Percentiles rank a stretch among this genome's conserved stretches.
These are phyloP conservation scores for Logfia minima DNA, from an alignment of 129 eudicot genomes.

Conservation along the genomic window DNA sequence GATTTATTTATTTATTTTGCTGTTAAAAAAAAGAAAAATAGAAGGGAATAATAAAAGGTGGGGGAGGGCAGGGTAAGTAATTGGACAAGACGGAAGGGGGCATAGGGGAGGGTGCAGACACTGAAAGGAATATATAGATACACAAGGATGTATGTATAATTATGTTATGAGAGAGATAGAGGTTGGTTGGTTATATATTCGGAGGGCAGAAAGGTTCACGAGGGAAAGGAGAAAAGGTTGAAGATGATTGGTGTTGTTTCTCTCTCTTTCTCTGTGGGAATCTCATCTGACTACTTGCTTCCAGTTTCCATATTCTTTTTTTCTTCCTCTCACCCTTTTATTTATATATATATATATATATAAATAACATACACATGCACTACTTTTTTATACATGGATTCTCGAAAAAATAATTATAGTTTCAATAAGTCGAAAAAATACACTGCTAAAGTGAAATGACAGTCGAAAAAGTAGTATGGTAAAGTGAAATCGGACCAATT, in stretches of 20 bases:
- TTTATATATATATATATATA: too few species aligned
- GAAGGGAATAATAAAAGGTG: conserved; percentile 7
- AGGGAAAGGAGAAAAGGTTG: background rate
- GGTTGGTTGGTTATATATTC: background rate
- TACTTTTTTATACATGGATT: too few species aligned
- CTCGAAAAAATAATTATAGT: too few species aligned
- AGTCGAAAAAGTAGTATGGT: too few species aligned
- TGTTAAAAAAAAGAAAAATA: background rate
- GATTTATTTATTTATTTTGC: too few species aligned
- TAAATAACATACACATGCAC: too few species aligned
- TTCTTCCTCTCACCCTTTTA: background rate
- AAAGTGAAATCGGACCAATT: too few species aligned
- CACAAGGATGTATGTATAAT: conserved; percentile 30
- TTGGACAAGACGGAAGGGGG: conserved; percentile 38
- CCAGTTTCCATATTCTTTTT: background rate
- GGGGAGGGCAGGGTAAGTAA: conserved; percentile 14
- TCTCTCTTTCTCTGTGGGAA: conserved; percentile 21
- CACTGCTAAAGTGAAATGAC: too few species aligned
- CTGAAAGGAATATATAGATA: conserved; percentile 34
- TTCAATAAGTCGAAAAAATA: too few species aligned
- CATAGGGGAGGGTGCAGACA: conserved; percentile 40
- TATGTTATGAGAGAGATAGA: background rate
- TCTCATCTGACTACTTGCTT: conserved; percentile 35
- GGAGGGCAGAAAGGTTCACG: conserved; percentile 27
- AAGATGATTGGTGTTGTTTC: conserved; percentile 33